Conservation (phyloP, 768 basidiomycete genomes). For the Russula compacta region DNA sequence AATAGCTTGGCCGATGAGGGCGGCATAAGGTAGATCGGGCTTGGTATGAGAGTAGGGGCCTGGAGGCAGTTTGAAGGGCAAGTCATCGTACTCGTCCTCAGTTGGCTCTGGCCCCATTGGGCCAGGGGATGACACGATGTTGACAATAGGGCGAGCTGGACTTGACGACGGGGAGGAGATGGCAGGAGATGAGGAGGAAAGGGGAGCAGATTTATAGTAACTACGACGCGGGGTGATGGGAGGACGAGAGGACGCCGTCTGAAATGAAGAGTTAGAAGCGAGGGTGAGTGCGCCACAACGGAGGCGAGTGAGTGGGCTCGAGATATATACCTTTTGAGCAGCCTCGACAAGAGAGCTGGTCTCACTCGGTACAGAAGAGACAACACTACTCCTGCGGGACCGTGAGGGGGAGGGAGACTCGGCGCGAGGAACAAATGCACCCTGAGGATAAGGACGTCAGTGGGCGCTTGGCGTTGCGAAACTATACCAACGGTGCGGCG, state of each 20-base stretch:
- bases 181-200: slow-evolving; percentile 55
- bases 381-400: slow-evolving; percentile 15
- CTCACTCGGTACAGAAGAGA: slow-evolving; percentile 19
- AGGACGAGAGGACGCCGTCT: slow-evolving; percentile 30
- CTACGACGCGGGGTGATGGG: slow-evolving; percentile 43
- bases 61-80: slow-evolving; percentile 72
- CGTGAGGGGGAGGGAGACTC: slow-evolving; percentile 20
- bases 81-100: slow-evolving; percentile 54
- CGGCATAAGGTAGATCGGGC: slow-evolving; percentile 88
- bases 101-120: slow-evolving; percentile 59
- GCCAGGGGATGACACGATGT: slow-evolving; percentile 78
- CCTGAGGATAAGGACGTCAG: slow-evolving; percentile 4
- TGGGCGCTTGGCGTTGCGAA: neutral
- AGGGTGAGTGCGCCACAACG: slow-evolving; percentile 23
- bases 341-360: slow-evolving; percentile 16
- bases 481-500: slow-evolving; percentile 11
- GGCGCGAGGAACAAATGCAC: slow-evolving; percentile 10
- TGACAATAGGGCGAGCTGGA: slow-evolving; percentile 49
- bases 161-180: slow-evolving; percentile 55
- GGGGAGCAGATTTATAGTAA: slow-evolving; percentile 34
- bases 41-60: slow-evolving; percentile 76
- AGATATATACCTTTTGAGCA: slow-evolving; percentile 27
- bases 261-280: slow-evolving; percentile 12
- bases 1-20: slow-evolving; percentile 91
- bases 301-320: slow-evolving; percentile 18